Evolutionary conservation across 495 filamentous ascomycete species (phyloP).

Genomic region (Xeromyces bisporus): DNA sequence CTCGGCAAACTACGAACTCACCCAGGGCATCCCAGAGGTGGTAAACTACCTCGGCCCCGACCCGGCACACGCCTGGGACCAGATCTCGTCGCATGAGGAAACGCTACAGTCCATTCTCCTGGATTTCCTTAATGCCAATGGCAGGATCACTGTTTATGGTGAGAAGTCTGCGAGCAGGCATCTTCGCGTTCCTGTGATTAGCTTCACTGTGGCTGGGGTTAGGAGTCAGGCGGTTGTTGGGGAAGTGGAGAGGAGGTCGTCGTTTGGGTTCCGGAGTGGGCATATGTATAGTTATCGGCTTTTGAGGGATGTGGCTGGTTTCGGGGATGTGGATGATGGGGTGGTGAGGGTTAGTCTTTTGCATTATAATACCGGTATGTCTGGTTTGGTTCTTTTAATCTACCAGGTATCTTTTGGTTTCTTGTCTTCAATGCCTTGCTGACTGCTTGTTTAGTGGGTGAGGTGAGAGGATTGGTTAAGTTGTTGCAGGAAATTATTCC

Average conservation of each 20-base stretch:
- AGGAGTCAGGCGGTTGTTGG: slow-evolving; percentile 42
- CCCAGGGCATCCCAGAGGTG: slow-evolving; percentile 38
- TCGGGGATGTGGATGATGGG: slow-evolving; percentile 36
- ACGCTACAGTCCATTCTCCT: slow-evolving; percentile 40
- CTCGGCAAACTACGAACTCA: slow-evolving; percentile 49
- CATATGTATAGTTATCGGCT: slow-evolving; percentile 50
- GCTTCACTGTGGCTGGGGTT: slow-evolving; percentile 42
- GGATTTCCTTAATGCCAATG: slow-evolving; percentile 29
- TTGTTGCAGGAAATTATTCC: slow-evolving; percentile 29
- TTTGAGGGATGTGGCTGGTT: slow-evolving; percentile 38
- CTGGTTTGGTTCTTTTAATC: no score
- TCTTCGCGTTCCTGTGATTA: slow-evolving; percentile 45
- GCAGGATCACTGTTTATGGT: slow-evolving; percentile 40
- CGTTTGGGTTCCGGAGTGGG: slow-evolving; percentile 48
- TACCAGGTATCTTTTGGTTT: no score
- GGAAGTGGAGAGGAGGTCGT: slow-evolving; percentile 35
- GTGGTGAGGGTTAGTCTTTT: slow-evolving; percentile 54
- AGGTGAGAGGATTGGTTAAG: slow-evolving; percentile 34
- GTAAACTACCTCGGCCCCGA: slow-evolving; percentile 34
- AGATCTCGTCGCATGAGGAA: slow-evolving; percentile 41
- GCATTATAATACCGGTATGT: slow-evolving; percentile 61
- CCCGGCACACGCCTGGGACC: slow-evolving; percentile 26
- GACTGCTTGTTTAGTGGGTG: slow-evolving; percentile 28
- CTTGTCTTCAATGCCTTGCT: slow-evolving; percentile 1
- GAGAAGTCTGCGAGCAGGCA: slow-evolving; percentile 24